These are phyloP conservation scores for Tinospora cordifolia DNA, from an alignment of 164 flowering plant genomes.

Conservation along the genomic window DNA sequence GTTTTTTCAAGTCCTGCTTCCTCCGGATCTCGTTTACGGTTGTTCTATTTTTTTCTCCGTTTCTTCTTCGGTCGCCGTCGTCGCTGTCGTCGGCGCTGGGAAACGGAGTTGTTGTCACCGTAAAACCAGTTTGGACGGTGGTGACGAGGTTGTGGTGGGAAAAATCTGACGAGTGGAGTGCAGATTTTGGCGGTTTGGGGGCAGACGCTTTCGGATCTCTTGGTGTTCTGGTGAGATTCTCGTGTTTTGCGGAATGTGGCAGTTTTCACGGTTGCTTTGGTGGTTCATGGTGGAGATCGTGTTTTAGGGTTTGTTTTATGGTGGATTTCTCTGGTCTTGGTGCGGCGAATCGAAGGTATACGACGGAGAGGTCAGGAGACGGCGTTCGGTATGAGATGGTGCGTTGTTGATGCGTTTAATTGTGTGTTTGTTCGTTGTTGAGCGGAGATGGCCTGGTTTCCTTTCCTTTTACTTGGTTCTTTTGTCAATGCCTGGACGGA, in stretches of 20 bases:
- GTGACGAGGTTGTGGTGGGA: background rate
- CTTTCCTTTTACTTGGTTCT: background rate
- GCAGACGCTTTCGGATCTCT: conserved; percentile 27
- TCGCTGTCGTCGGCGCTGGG: conserved; percentile 21
- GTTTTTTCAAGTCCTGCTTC: conserved; percentile 29
- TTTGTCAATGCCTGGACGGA: conserved; percentile 8
- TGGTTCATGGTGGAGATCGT: conserved; percentile 30
- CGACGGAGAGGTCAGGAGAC: conserved; percentile 37
- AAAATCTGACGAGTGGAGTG: background rate
- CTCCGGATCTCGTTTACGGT: conserved; percentile 18
- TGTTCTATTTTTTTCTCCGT: conserved; percentile 13
- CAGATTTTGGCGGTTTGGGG: background rate
- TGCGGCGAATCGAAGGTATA: conserved; percentile 9
- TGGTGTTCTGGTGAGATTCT: conserved; percentile 14
- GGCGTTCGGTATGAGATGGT: conserved; percentile 72
- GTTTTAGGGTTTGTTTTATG: conserved; percentile 34
- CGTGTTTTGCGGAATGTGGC: conserved; percentile 52
- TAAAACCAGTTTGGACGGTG: conserved; percentile 16
- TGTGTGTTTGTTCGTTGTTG: background rate
- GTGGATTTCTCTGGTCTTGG: conserved; percentile 10
- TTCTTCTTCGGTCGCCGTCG: too few species aligned
- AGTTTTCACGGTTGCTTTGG: conserved; percentile 14
- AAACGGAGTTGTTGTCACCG: conserved; percentile 25
- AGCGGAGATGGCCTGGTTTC: background rate
- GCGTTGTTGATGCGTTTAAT: conserved; percentile 13